A percentile compares a stretch with the other conserved stretches of the same genome.
These are phyloP conservation scores for Ophiostoma sp. DNA, from an alignment of 2,329 filamentous ascomycete species.

Conservation along the genomic window DNA sequence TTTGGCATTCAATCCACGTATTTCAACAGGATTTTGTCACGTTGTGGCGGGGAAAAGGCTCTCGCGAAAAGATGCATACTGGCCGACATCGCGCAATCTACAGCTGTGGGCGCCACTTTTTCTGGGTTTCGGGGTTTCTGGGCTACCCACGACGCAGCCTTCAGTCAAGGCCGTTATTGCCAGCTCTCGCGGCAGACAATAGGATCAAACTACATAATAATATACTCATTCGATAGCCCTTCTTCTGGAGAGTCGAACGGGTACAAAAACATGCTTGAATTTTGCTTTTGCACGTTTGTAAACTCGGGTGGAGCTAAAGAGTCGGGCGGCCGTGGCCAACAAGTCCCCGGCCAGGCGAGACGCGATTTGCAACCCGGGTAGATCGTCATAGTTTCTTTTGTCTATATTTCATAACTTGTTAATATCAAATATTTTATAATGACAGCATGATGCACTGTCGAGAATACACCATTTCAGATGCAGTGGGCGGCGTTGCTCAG, in stretches of 20 bases:
- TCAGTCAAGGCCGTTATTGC: not conserved
- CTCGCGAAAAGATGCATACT: not conserved
- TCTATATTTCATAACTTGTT: not conserved
- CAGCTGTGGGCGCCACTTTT: conserved; percentile 8
- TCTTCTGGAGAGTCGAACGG: conserved; percentile 51
- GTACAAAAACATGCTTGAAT: conserved; percentile 54
- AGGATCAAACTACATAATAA: conserved; percentile 25
- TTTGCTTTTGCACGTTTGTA: not conserved
- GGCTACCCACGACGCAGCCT: conserved; percentile 21
- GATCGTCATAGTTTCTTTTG: not conserved
- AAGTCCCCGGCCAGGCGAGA: conserved; percentile 4
- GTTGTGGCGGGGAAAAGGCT: not conserved
- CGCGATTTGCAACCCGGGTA: not conserved
- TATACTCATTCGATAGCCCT: conserved; percentile 39
- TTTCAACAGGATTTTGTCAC: not conserved
- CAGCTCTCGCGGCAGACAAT: not conserved
- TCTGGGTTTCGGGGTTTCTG: not conserved
- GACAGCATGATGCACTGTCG: not conserved
- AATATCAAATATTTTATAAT: not conserved
- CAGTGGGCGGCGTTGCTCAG: not conserved
- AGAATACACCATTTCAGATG: not conserved
- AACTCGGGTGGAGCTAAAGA: conserved; percentile 33
- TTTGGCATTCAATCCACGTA: not conserved
- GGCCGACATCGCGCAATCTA: conserved; percentile 4
- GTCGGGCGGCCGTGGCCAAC: conserved; percentile 13